phyloP scores from a whole-genome alignment of 805 yeast genomes.

The Pichia kluyveri region DNA sequence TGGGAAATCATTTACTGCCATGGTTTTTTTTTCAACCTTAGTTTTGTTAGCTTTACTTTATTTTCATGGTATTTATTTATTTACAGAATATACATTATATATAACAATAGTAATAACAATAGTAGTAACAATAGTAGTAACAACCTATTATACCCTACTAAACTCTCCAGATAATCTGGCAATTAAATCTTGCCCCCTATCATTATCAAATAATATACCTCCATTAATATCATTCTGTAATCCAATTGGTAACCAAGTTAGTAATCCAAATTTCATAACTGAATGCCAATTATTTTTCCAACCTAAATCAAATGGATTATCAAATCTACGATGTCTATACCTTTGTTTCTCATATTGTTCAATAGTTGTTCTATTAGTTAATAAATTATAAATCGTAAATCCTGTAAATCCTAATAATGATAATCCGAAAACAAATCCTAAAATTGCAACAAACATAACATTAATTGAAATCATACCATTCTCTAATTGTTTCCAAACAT shows the following conservation, averaged over 20 bases:
- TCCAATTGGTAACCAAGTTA: neutral
- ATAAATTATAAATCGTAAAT: slow-evolving; percentile 50
- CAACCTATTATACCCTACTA: too few species aligned
- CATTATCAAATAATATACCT: neutral
- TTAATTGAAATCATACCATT: slow-evolving; percentile 8
- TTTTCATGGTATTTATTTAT: too few species aligned
- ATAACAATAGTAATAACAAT: too few species aligned
- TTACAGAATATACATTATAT: too few species aligned
- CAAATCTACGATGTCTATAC: slow-evolving; percentile 35
- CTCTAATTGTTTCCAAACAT: neutral
- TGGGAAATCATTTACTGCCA: too few species aligned
- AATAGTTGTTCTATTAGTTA: slow-evolving; percentile 68
- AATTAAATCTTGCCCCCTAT: neutral
- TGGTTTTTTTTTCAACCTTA: too few species aligned
- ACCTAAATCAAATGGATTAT: slow-evolving; percentile 77
- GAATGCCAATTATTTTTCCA: slow-evolving; percentile 45
- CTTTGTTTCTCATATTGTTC: slow-evolving; percentile 58
- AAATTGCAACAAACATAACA: slow-evolving; percentile 42
- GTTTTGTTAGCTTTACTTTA: too few species aligned
- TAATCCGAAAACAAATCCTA: slow-evolving; percentile 43
- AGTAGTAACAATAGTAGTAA: too few species aligned
- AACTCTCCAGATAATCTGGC: neutral
- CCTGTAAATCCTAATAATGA: slow-evolving; percentile 49
- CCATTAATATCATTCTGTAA: neutral
- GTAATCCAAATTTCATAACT: neutral